Conservation (phyloP, 495 filamentous ascomycete genomes). For the Geoglossum glabrum region DNA sequence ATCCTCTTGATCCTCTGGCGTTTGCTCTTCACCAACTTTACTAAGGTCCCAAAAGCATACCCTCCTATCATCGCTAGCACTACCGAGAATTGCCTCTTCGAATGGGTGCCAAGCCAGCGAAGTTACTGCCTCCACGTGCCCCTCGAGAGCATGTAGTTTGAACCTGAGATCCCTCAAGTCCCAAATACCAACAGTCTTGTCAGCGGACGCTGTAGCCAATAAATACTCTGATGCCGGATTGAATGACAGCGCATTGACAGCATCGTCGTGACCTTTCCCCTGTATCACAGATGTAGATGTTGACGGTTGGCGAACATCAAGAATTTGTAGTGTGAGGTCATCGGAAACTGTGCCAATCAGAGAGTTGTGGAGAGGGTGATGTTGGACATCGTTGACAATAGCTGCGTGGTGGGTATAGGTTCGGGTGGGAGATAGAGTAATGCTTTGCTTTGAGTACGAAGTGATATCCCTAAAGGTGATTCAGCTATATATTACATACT, state of each 20-base stretch:
- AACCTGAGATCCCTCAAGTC: constrained; percentile 75
- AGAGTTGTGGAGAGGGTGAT: constrained; percentile 62
- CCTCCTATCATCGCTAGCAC: constrained; percentile 75
- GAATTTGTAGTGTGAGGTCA: constrained; percentile 77
- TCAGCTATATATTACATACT: not conserved
- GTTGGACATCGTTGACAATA: constrained; percentile 90
- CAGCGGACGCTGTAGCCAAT: constrained; percentile 78
- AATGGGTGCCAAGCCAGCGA: constrained; percentile 86
- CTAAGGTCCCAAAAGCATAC: constrained; percentile 94
- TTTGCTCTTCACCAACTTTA: constrained; percentile 80
- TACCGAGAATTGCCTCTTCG: constrained; percentile 71
- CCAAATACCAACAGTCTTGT: constrained; percentile 90
- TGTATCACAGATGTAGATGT: constrained; percentile 40
- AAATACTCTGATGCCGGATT: constrained; percentile 74
- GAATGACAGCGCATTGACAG: constrained; percentile 86
- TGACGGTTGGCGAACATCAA: constrained; percentile 56
- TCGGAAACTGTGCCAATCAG: constrained; percentile 90
- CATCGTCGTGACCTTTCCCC: constrained; percentile 51
- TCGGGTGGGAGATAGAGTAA: constrained; percentile 41
- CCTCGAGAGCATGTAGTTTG: constrained; percentile 69
- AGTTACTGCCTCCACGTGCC: constrained; percentile 73
- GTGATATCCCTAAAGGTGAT: constrained; percentile 49
- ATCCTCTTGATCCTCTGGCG: constrained; percentile 87
- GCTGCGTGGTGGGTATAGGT: constrained; percentile 77
- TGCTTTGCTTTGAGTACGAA: constrained; percentile 45